Evolutionary conservation across 2,329 filamentous ascomycete genomes (phyloP).

Genomic region (Phoma sp.): DNA sequence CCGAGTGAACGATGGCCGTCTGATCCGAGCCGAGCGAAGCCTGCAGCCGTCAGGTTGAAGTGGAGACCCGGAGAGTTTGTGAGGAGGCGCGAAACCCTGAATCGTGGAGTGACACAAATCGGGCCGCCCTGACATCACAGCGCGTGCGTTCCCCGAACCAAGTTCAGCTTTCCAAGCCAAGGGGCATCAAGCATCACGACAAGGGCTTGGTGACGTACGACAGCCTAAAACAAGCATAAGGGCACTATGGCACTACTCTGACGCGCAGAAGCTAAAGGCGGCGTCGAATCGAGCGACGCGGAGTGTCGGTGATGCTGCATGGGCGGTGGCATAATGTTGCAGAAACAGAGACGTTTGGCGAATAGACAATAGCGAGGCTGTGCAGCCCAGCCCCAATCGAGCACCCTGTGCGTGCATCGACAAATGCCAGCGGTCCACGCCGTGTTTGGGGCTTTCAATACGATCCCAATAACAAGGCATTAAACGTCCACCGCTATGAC

Average conservation of each 20-base stretch:
- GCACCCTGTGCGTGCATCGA: constrained; percentile 12
- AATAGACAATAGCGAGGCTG: constrained; percentile 14
- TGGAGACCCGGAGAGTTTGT: constrained; percentile 16
- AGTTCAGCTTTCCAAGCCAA: constrained; percentile 24
- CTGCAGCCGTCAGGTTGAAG: constrained; percentile 9
- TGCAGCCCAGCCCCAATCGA: constrained; percentile 12
- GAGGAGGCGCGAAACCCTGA: constrained; percentile 6
- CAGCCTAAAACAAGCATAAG: constrained; percentile 11
- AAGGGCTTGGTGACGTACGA: constrained; percentile 38
- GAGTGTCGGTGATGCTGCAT: constrained; percentile 8
- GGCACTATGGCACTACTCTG: not conserved
- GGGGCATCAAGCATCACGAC: constrained; percentile 32
- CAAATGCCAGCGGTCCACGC: constrained; percentile 13
- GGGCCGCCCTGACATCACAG: constrained; percentile 28
- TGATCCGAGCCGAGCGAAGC: constrained; percentile 16
- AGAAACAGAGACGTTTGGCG: constrained; percentile 6
- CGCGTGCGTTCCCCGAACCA: constrained; percentile 23
- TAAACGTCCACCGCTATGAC: constrained; percentile 25
- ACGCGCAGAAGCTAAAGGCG: not conserved
- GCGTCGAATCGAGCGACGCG: constrained; percentile 4
- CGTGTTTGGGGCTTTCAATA: constrained; percentile 2
- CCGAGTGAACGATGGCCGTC: constrained; percentile 13
- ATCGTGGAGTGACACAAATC: constrained; percentile 7
- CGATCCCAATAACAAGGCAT: constrained; percentile 31
- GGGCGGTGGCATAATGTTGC: constrained; percentile 7